Evolutionary conservation across 1,284 basidiomycete genomes (phyloP), one percentile per base, ranked within the genome.

Genomic region (Pyrrhoderma lamaoense): DNA sequence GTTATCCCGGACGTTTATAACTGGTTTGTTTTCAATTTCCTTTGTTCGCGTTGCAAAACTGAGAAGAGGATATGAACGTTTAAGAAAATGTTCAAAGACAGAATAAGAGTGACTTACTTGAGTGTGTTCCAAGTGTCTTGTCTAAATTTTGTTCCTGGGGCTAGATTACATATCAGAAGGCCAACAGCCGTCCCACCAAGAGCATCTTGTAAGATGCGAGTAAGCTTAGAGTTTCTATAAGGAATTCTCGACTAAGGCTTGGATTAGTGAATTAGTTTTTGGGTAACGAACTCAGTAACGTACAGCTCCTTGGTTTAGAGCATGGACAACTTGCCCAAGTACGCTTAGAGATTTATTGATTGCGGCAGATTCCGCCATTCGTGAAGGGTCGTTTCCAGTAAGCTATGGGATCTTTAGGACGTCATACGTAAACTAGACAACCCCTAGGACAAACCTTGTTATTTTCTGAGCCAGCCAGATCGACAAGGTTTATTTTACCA

Each of bases 381-480:
- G 77, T 13, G 76, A 80, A 1, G 78, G 68, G 61, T 91, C 85
- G 57, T 92, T 92, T 7, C 89, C 89, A 1, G 89, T 91, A 37
- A 85, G 71, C 75, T 83, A 56, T 21, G 8, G 42, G 16, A 36
- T 7, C 5, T 31, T 31, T 5, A 11, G 27, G 46, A 1, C 45
- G 46, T 31, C 37, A 25, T 55, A 13, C 51, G 35, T 31, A 5
- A 5, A 31, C 11, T 5, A 31, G 27, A 31, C 27, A 31, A n/a
- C 11, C 11, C 5, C 39, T 14, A 49, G n/a, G n/a, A 47, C 58
- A 36, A 43, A 80, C 80, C 65, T 89, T 92, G 64, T 91, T 92
- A 61, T 91, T 91, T 68, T 93, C 89, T 0, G 85, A 89, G 9
- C 89, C 90, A 11, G 90, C 89, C 14, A 93, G 73, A 66, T 93